These are phyloP conservation scores for Geotrichum europaeum DNA, from an alignment of 1,139 yeast genomes.

Conservation along the genomic window DNA sequence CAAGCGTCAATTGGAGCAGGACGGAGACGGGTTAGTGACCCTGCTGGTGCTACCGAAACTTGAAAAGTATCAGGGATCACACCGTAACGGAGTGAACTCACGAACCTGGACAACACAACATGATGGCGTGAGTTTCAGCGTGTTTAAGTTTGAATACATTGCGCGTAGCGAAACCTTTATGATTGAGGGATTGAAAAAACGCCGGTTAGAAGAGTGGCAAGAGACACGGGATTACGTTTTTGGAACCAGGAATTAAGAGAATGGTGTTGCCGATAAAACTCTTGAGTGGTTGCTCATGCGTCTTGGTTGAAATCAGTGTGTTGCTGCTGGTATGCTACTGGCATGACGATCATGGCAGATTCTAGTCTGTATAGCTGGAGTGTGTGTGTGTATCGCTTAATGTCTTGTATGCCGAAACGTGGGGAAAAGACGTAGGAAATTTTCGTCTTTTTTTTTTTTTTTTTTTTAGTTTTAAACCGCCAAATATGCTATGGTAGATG, in stretches of 20 bases:
- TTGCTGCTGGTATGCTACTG: no score
- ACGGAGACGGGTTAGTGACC: constrained; percentile 61
- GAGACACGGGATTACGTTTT: constrained; percentile 11
- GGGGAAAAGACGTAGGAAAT: no score
- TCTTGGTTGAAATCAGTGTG: no score
- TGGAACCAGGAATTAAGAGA: background rate
- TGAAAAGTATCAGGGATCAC: constrained; percentile 54
- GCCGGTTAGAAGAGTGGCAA: constrained; percentile 31
- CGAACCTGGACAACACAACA: constrained; percentile 65
- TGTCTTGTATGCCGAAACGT: no score
- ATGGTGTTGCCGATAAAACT: no score
- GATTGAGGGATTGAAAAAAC: constrained; percentile 25
- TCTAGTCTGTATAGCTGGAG: no score
- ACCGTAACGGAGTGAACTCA: constrained; percentile 62
- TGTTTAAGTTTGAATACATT: constrained; percentile 36
- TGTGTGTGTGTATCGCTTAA: no score
- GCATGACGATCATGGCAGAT: no score
- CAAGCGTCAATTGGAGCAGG: constrained; percentile 8
- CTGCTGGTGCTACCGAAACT: constrained; percentile 65
- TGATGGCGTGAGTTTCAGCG: constrained; percentile 61
- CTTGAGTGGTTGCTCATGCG: no score
- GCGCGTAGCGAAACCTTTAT: constrained; percentile 40
- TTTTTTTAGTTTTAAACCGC: no score
- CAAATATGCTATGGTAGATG: no score
- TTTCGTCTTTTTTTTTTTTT: no score